These are phyloP conservation scores for Neophaeococcomyces aloes DNA, from an alignment of 2,329 filamentous ascomycete species.

Conservation along the genomic window DNA sequence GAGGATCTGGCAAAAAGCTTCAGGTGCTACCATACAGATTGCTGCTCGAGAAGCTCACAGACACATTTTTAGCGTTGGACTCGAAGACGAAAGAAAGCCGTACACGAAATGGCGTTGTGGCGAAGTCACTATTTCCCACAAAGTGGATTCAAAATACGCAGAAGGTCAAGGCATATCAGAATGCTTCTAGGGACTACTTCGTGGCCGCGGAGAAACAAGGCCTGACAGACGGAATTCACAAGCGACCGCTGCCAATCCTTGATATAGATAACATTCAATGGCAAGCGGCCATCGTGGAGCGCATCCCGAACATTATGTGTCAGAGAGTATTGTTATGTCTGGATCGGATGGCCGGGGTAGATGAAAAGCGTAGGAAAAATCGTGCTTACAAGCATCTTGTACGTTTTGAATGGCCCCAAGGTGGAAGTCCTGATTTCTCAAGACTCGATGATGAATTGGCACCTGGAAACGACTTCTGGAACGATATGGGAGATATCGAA, in stretches of 20 bases:
- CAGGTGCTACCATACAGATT: neutral
- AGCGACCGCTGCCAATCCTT: neutral
- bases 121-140: neutral
- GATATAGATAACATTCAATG: slow-evolving; percentile 11
- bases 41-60: neutral
- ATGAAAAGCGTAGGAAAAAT: neutral
- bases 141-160: slow-evolving; percentile 2
- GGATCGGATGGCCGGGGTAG: slow-evolving; percentile 6
- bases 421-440: neutral
- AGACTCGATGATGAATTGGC: too few species aligned
- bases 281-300: slow-evolving; percentile 14
- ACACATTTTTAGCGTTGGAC: slow-evolving; percentile 1
- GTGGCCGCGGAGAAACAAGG: slow-evolving; percentile 2
- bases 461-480: neutral
- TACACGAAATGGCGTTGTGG: neutral
- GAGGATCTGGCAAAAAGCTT: neutral
- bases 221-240: neutral
- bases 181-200: slow-evolving; percentile 6
- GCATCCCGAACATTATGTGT: slow-evolving; percentile 14
- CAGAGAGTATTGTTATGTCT: slow-evolving; percentile 13
- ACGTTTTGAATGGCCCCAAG: slow-evolving; percentile 9
- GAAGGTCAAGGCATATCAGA: slow-evolving; percentile 1
- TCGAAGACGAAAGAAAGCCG: neutral
- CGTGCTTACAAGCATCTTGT: neutral
- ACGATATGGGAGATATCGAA: slow-evolving; percentile 9